Conservation (phyloP, 176 grass and related monocot genomes). For the Musa acuminata region DNA sequence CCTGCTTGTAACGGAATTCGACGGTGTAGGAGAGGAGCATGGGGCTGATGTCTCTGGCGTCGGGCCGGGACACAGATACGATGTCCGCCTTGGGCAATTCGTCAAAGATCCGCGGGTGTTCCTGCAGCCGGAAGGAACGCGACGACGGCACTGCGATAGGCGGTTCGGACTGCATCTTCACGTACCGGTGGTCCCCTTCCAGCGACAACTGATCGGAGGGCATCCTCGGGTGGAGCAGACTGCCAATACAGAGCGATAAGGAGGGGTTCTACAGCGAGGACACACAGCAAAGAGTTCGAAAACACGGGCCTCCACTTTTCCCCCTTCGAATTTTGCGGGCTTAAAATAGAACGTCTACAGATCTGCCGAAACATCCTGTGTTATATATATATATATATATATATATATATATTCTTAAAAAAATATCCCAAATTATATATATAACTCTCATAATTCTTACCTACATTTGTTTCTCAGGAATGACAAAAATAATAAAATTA, state of each 20-base stretch:
- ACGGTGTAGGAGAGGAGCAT: slow-evolving; percentile 90
- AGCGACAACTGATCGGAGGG: slow-evolving; percentile 11
- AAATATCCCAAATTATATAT: too few relatives aligned
- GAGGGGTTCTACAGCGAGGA: too few relatives aligned
- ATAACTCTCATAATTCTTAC: too few relatives aligned
- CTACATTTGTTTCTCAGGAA: too few relatives aligned
- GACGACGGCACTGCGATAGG: slow-evolving; percentile 22
- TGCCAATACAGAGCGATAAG: background rate
- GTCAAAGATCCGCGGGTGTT: slow-evolving; percentile 54
- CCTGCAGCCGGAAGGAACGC: slow-evolving; percentile 45
- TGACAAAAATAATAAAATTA: too few relatives aligned
- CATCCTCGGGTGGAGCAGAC: background rate
- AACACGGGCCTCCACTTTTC: too few relatives aligned
- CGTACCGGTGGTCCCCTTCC: slow-evolving; percentile 11
- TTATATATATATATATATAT: too few relatives aligned
- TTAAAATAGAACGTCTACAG: too few relatives aligned
- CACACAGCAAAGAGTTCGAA: too few relatives aligned
- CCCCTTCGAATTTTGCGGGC: too few relatives aligned
- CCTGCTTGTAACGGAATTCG: slow-evolving; percentile 91
- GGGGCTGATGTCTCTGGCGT: slow-evolving; percentile 87
- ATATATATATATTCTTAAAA: too few relatives aligned
- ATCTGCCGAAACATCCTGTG: too few relatives aligned
- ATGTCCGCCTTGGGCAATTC: slow-evolving; percentile 65
- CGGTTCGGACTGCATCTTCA: slow-evolving; percentile 41
- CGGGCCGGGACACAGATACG: slow-evolving; percentile 66